Evolutionary conservation across 169 alveolate genomes (phyloP).

Genomic region (Babesia bigemina): DNA sequence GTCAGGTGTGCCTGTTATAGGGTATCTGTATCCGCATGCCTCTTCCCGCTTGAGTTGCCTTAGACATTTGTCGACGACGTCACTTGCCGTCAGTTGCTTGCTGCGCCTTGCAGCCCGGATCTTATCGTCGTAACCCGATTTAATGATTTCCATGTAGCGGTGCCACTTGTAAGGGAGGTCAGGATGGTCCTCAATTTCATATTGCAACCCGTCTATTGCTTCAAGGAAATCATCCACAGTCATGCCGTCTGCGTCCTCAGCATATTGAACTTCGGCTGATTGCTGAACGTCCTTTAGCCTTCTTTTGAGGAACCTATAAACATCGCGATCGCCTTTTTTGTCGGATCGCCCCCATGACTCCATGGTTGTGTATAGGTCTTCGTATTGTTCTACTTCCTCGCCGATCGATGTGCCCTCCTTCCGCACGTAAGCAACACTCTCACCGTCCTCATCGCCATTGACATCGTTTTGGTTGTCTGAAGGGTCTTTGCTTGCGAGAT

Average conservation of each 20-base stretch:
- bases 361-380: conserved; percentile 26
- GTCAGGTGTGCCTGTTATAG: conserved; percentile 54
- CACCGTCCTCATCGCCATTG: background rate
- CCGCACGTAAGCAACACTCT: background rate
- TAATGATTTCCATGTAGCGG: background rate
- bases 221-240: conserved; percentile 43
- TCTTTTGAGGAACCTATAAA: conserved; percentile 26
- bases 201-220: background rate
- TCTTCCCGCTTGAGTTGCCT: conserved; percentile 28
- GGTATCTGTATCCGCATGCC: conserved; percentile 49
- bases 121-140: background rate
- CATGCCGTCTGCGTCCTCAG: conserved; percentile 9
- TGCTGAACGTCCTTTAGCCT: conserved; percentile 25
- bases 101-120: background rate
- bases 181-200: background rate
- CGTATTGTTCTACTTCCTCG: conserved; percentile 24
- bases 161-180: background rate
- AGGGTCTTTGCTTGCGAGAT: background rate
- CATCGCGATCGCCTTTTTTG: conserved; percentile 32
- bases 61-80: conserved; percentile 15
- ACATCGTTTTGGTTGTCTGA: background rate
- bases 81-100: background rate
- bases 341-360: conserved; percentile 23
- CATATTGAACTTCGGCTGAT: background rate
- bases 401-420: conserved; percentile 1